These are phyloP conservation scores for Salvia sclarea DNA, from an alignment of 305 asterid species.

Conservation along the genomic window DNA sequence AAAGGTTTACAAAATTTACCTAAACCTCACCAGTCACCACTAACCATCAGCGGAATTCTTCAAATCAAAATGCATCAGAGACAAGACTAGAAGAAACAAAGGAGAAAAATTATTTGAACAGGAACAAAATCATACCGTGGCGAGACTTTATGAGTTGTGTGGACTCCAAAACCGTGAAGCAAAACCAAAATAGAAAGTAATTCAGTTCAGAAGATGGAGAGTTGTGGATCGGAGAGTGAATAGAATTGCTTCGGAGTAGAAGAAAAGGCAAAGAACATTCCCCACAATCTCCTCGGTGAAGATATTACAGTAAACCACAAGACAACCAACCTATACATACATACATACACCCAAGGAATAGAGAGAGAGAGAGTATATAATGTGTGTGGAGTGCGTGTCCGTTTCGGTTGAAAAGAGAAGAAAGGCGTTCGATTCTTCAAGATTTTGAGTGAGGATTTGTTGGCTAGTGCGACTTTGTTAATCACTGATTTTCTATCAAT, in stretches of 20 bases:
- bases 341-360: conserved; percentile 23
- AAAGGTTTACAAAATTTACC: conserved; percentile 5
- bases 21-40: conserved; percentile 23
- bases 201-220: conserved; percentile 14
- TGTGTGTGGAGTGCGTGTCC: conserved; percentile 34
- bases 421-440: conserved; percentile 22
- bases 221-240: conserved; percentile 44
- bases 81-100: conserved; percentile 12
- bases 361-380: conserved; percentile 13
- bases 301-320: conserved; percentile 30
- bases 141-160: not conserved
- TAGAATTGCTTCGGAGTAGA: conserved; percentile 42
- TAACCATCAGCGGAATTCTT: conserved; percentile 15
- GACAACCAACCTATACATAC: conserved; percentile 37
- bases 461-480: not conserved
- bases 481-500: conserved; percentile 1
- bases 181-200: not conserved
- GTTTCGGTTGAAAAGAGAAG: conserved; percentile 26
- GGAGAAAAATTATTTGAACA: not conserved
- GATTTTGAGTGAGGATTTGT: not conserved
- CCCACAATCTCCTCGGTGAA: conserved; percentile 20
- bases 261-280: conserved; percentile 44
- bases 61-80: conserved; percentile 14
- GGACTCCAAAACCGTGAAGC: conserved; percentile 17
- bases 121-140: conserved; percentile 30